Conservation (phyloP, 1,284 basidiomycete species). For the Puccinia brachypodii region DNA sequence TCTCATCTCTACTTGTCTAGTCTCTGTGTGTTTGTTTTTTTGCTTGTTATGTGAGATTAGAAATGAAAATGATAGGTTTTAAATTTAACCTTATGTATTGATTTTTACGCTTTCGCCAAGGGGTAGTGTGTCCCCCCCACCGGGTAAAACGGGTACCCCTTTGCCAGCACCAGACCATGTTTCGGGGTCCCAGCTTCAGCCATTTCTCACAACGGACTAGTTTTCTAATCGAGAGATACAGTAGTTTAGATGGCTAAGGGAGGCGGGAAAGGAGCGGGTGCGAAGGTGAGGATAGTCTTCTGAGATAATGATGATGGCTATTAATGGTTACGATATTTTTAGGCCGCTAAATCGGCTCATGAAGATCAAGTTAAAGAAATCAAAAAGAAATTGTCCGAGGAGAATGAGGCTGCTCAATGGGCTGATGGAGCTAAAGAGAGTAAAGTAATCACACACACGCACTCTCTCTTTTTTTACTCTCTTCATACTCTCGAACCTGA, state of each 20-base stretch:
- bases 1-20: too few species aligned
- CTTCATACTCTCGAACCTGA: neutral
- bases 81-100: too few species aligned
- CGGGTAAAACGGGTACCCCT: too few species aligned
- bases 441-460: conserved; percentile 5
- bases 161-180: too few species aligned
- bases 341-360: conserved; percentile 48
- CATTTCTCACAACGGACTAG: too few species aligned
- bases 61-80: too few species aligned
- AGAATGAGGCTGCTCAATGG: conserved; percentile 42
- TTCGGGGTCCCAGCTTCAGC: too few species aligned
- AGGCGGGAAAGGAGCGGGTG: conserved; percentile 44
- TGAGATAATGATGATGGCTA: neutral
- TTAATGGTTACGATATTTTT: neutral
- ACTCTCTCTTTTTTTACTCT: neutral
- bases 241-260: conserved; percentile 34
- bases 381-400: conserved; percentile 19
- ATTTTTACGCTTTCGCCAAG: too few species aligned
- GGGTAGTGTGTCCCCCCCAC: too few species aligned
- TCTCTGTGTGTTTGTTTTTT: too few species aligned
- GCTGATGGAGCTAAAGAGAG: conserved; percentile 43
- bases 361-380: conserved; percentile 33
- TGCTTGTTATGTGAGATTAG: too few species aligned
- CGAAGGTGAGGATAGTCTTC: conserved; percentile 14
- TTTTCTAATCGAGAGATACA: too few species aligned